A percentile compares a stretch with the other conserved stretches of the same genome.
Evolutionary conservation across 306 rosid species (phyloP).

Genomic region (Geum urbanum): DNA sequence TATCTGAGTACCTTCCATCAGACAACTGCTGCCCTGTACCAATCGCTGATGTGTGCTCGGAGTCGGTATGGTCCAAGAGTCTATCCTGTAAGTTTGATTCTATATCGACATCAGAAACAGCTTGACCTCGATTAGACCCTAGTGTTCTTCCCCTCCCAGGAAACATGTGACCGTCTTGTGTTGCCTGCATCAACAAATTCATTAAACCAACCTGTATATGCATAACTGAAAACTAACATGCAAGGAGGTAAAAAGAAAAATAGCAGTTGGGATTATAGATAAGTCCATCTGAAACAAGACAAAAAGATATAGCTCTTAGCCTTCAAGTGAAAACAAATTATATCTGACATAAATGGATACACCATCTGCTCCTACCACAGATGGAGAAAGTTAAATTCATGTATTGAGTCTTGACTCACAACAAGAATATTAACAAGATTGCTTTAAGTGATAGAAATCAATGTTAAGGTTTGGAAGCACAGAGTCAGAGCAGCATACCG

Average conservation of each 20-base stretch:
- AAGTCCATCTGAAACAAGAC: slow-evolving; percentile 14
- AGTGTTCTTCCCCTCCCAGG: slow-evolving; percentile 90
- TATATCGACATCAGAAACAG: slow-evolving; percentile 39
- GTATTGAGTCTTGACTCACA: not conserved
- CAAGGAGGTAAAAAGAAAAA: not conserved
- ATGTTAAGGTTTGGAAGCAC: too few species aligned
- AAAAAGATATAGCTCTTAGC: slow-evolving; percentile 2
- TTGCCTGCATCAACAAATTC: slow-evolving; percentile 8
- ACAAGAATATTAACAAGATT: not conserved
- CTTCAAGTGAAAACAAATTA: not conserved
- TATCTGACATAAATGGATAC: not conserved
- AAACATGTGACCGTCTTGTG: slow-evolving; percentile 43
- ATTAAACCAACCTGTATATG: not conserved
- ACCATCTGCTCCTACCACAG: not conserved
- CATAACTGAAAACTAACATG: not conserved
- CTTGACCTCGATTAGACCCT: slow-evolving; percentile 50
- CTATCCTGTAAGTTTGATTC: slow-evolving; percentile 86
- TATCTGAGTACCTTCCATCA: slow-evolving; percentile 60
- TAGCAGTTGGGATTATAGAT: slow-evolving; percentile 5
- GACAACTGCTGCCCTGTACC: slow-evolving; percentile 45
- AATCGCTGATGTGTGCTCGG: slow-evolving; percentile 32
- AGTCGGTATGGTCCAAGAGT: slow-evolving; percentile 59
- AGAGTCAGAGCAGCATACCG: not conserved
- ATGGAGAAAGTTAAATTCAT: not conserved
- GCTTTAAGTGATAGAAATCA: not conserved